Evolutionary conservation across 805 yeast genomes (phyloP).

Genomic region (Kregervanrija fluxuum): DNA sequence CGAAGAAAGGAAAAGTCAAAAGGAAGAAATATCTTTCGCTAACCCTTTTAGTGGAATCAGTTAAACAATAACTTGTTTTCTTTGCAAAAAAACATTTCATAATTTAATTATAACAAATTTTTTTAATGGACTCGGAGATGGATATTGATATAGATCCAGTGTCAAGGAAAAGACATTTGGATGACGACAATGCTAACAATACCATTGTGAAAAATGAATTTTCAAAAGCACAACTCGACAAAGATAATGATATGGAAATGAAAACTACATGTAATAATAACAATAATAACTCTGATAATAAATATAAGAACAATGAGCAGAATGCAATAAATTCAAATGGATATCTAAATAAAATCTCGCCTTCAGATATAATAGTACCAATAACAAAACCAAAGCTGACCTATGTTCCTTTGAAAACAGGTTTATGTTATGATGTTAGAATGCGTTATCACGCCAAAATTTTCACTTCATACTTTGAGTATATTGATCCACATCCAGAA

Average conservation of each 20-base stretch:
- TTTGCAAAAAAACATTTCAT: too few species aligned
- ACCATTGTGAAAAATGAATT: neutral
- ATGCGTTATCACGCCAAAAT: conserved; percentile 97
- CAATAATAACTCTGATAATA: neutral
- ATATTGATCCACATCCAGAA: conserved; percentile 98
- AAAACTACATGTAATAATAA: neutral
- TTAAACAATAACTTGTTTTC: too few species aligned
- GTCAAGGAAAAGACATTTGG: conserved; percentile 1
- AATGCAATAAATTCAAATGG: neutral
- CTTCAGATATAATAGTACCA: conserved; percentile 40
- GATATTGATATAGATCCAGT: conserved; percentile 10
- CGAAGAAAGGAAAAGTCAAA: too few species aligned
- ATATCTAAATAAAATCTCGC: neutral
- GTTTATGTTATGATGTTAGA: conserved; percentile 90
- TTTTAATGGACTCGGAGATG: conserved; percentile 13
- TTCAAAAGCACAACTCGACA: neutral
- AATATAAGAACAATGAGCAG: neutral
- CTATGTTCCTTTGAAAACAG: conserved; percentile 77
- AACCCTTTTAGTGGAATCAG: too few species aligned
- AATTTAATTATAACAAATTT: too few species aligned
- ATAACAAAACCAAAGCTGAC: conserved; percentile 57
- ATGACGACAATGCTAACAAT: conserved; percentile 1
- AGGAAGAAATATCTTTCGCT: too few species aligned
- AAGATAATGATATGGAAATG: neutral
- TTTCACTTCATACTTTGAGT: conserved; percentile 84